These are phyloP conservation scores for Pneumocystis murina DNA, from an alignment of 1,139 yeast species.

Conservation along the genomic window DNA sequence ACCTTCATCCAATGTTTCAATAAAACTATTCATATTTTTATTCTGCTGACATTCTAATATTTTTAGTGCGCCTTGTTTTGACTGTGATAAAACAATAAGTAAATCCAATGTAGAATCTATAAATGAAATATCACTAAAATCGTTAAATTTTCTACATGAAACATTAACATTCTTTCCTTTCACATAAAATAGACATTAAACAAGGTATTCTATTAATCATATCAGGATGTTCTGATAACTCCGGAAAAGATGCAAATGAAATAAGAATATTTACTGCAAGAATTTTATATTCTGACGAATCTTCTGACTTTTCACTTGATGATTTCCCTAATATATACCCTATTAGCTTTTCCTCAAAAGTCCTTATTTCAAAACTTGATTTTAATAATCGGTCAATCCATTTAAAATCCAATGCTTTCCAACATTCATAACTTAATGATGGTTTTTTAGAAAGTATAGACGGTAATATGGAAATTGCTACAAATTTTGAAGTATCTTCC, in stretches of 20 bases:
- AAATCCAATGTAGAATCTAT: neutral
- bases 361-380: neutral
- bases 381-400: conserved; percentile 6
- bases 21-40: neutral
- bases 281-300: conserved; percentile 3
- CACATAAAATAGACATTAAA: neutral
- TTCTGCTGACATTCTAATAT: neutral
- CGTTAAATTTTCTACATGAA: neutral
- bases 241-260: conserved; percentile 3
- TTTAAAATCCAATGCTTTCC: conserved; percentile 5
- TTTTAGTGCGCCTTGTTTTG: neutral
- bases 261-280: conserved; percentile 6
- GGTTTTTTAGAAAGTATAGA: conserved; percentile 3
- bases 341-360: neutral
- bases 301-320: neutral
- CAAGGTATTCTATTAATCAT: conserved; percentile 5
- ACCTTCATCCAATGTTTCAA: neutral
- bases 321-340: neutral
- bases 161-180: neutral
- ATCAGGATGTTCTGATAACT: neutral
- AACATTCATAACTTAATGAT: neutral
- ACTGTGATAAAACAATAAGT: neutral
- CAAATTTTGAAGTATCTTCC: conserved; percentile 8
- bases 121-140: neutral
- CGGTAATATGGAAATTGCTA: conserved; percentile 8